Conservation (phyloP, 345 rosid species). For the Rhodomyrtus tomentosa region DNA sequence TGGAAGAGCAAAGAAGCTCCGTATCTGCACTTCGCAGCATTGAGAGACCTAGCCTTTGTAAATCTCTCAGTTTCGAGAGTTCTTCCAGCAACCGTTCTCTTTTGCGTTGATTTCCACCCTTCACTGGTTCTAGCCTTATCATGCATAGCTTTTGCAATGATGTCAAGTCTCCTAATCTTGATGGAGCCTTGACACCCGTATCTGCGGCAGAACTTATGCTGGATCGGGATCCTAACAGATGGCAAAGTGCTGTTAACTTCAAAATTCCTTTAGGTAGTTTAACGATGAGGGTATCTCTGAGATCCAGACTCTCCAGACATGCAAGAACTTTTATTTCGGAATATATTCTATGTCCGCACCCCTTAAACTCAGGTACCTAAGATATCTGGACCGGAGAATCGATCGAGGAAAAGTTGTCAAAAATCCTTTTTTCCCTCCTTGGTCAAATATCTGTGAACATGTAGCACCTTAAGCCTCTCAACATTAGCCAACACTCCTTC, state of each 20-base stretch:
- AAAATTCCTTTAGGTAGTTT: not conserved
- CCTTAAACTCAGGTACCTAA: not conserved
- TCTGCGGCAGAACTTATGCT: too few relatives aligned
- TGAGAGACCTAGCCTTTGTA: not conserved
- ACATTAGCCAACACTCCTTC: not conserved
- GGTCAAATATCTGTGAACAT: not conserved
- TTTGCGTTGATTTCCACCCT: not conserved
- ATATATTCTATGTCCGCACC: rapidly evolving
- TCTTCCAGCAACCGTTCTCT: not conserved
- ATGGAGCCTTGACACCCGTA: not conserved
- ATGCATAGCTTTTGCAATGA: not conserved
- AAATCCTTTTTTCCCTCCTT: not conserved
- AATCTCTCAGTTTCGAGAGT: not conserved
- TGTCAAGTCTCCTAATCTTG: not conserved
- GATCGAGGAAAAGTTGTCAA: not conserved
- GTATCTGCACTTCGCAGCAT: not conserved
- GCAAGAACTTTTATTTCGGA: not conserved
- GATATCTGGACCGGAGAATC: not conserved
- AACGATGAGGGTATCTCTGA: too few relatives aligned
- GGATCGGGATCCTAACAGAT: too few relatives aligned
- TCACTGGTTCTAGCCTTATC: not conserved
- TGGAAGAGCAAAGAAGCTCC: not conserved
- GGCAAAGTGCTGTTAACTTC: not conserved
- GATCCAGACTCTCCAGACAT: not conserved
- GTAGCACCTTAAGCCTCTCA: not conserved